phyloP scores from a whole-genome alignment of 1,139 yeast species.

The Kurtzmaniella quercitrusa region DNA sequence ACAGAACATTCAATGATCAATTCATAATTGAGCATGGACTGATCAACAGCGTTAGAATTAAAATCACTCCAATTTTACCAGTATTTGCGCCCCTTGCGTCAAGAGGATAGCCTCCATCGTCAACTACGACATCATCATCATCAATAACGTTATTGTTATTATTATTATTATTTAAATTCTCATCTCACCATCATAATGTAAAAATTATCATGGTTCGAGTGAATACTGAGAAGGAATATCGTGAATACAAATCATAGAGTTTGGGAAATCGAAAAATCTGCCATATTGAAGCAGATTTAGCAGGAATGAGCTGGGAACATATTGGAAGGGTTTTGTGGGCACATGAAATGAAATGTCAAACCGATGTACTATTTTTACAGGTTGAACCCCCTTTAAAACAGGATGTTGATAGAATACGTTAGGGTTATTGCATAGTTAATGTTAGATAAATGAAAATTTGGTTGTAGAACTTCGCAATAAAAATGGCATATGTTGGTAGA shows the following conservation, averaged over 20 bases:
- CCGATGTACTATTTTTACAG: not conserved
- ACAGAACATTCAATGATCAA: constrained; percentile 9
- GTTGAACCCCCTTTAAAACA: not conserved
- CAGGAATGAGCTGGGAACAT: not conserved
- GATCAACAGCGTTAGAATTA: no score
- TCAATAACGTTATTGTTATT: not conserved
- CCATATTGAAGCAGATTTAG: not conserved
- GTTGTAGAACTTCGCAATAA: not conserved
- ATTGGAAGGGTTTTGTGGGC: not conserved
- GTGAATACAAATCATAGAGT: not conserved
- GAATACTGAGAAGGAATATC: not conserved
- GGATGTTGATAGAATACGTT: not conserved
- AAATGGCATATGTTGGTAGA: no score
- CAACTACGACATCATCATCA: no score
- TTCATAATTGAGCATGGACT: no score
- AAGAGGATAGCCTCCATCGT: no score
- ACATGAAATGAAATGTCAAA: not conserved
- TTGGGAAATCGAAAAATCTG: not conserved
- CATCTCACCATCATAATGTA: no score
- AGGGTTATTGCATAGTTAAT: not conserved
- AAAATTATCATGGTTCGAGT: no score
- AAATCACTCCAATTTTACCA: no score
- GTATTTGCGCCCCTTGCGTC: no score
- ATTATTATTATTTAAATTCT: not conserved
- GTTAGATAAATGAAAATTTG: not conserved